Percentiles rank a stretch among this genome's conserved stretches.
Conservation (phyloP, 805 yeast genomes). For the Lipomyces sp. region DNA sequence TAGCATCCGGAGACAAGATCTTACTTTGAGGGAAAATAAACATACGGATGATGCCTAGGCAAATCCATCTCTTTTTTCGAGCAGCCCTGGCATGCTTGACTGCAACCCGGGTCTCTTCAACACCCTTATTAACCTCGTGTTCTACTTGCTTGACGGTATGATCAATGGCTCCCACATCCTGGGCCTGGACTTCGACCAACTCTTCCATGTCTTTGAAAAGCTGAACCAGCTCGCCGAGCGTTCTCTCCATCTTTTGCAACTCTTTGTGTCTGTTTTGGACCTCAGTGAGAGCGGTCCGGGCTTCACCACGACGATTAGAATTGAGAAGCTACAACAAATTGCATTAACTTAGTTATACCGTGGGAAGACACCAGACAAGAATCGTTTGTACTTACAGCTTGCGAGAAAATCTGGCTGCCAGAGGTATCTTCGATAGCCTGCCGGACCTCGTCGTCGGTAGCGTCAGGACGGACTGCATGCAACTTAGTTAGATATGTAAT, state of each 20-base stretch:
- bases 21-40: not conserved
- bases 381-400: constrained; percentile 54
- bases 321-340: constrained; percentile 55
- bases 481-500: constrained; percentile 74
- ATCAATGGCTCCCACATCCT: constrained; percentile 78
- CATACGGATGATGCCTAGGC: constrained; percentile 60
- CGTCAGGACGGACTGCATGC: constrained; percentile 50
- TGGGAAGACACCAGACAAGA: not conserved
- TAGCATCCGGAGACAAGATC: not conserved
- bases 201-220: constrained; percentile 96
- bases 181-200: constrained; percentile 94
- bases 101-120: constrained; percentile 91
- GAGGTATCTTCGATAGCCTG: constrained; percentile 61
- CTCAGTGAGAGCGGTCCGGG: constrained; percentile 91
- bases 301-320: constrained; percentile 90
- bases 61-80: constrained; percentile 88
- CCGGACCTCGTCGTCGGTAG: constrained; percentile 31
- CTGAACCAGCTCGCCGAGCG: constrained; percentile 94
- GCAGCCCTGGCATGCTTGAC: constrained; percentile 85
- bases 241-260: constrained; percentile 89
- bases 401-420: constrained; percentile 91
- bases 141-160: constrained; percentile 82
- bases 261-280: constrained; percentile 96
- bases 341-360: not conserved
- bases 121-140: constrained; percentile 89